Conservation (phyloP, 1,284 basidiomycete species). For the Puccinia horiana region DNA sequence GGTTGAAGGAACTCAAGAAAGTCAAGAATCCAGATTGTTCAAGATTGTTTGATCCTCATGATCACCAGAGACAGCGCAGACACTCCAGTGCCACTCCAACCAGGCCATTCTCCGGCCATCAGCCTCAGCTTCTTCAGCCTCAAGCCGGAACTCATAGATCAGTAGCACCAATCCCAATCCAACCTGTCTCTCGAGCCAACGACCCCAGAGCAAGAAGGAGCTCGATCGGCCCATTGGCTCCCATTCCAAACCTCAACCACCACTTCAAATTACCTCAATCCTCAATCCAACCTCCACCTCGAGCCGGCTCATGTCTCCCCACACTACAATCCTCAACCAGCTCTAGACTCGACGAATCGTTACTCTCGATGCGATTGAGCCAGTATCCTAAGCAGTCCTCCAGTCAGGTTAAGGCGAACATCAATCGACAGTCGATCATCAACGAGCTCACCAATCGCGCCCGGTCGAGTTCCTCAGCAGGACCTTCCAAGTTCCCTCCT, state of each 20-base stretch:
- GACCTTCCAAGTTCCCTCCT: neutral
- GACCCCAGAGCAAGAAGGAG: neutral
- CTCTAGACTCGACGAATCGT: neutral
- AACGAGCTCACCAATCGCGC: neutral
- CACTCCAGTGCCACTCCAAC: neutral
- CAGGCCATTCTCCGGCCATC: neutral
- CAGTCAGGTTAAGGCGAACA: neutral
- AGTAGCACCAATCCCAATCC: neutral
- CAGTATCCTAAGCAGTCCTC: neutral
- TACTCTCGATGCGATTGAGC: neutral
- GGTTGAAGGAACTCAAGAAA: neutral
- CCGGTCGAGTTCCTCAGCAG: neutral
- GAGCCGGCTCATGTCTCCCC: neutral
- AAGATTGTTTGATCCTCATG: neutral
- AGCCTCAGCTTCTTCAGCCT: neutral
- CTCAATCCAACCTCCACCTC: neutral
- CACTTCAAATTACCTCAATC: neutral
- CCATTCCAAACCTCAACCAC: neutral
- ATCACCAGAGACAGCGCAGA: neutral
- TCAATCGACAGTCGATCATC: neutral
- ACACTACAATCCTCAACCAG: neutral
- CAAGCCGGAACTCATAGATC: neutral
- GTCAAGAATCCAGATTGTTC: neutral
- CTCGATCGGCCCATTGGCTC: neutral
- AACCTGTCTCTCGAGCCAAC: neutral